Percentiles rank a stretch among this genome's conserved stretches.
Evolutionary conservation across 495 filamentous ascomycete genomes (phyloP).

Genomic region (Annulohypoxylon nitens): DNA sequence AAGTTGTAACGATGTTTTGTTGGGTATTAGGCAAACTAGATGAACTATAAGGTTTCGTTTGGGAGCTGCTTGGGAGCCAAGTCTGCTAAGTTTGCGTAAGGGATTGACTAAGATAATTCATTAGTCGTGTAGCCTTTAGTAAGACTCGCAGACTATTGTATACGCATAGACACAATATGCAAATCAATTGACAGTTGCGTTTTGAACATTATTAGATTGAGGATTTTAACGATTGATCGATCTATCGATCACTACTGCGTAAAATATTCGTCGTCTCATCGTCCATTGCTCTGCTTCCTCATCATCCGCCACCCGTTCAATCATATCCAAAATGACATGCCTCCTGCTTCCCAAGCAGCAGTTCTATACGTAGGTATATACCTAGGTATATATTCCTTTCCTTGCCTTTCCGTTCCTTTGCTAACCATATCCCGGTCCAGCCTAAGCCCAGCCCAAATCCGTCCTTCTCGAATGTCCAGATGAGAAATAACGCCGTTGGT

Average conservation of each 20-base stretch:
- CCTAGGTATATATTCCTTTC: no score
- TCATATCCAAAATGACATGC: conserved; percentile 11
- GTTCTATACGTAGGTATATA: background rate
- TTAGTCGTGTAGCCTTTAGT: background rate
- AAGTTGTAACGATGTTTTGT: background rate
- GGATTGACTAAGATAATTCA: background rate
- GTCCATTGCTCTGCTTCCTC: conserved; percentile 10
- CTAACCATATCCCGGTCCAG: background rate
- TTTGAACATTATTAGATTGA: conserved; percentile 37
- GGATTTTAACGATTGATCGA: conserved; percentile 33
- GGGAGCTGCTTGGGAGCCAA: background rate
- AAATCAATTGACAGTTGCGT: background rate
- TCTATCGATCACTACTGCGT: conserved; percentile 24
- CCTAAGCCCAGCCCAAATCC: background rate
- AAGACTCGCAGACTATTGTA: background rate
- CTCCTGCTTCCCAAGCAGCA: background rate
- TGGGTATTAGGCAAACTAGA: background rate
- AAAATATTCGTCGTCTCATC: conserved; percentile 27
- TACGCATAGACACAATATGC: background rate
- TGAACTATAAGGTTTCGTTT: background rate
- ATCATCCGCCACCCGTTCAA: background rate
- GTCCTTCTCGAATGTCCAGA: background rate
- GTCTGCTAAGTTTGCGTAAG: background rate
- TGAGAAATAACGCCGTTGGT: conserved; percentile 29
- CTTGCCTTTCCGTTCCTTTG: background rate